phyloP scores from a whole-genome alignment of 441 rosid species.

The Jatropha multifida region DNA sequence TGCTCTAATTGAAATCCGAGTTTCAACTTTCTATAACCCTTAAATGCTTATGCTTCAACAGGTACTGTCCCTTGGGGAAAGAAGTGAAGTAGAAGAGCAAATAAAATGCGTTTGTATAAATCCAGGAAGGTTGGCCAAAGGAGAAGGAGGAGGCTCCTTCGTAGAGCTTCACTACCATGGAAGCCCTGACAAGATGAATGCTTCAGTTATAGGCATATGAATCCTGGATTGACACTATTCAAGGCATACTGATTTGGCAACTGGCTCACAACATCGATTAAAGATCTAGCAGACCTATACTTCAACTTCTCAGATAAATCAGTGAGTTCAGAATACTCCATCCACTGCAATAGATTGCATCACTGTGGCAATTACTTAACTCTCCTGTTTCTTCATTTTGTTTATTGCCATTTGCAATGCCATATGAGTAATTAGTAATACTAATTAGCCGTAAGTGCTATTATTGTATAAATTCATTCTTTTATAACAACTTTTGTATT shows the following conservation, averaged over 20 bases:
- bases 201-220: constrained; percentile 70
- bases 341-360: not conserved
- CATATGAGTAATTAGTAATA: not conserved
- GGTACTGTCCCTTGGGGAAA: constrained; percentile 61
- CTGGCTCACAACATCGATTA: not conserved
- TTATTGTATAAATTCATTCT: not conserved
- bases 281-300: not conserved
- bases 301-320: not conserved
- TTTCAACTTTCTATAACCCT: not conserved
- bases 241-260: constrained; percentile 6
- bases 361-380: not conserved
- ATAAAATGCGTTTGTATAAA: constrained; percentile 76
- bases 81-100: constrained; percentile 55
- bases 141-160: constrained; percentile 94
- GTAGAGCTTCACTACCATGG: constrained; percentile 69
- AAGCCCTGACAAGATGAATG: constrained; percentile 58
- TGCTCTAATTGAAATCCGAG: not conserved
- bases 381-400: not conserved
- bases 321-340: not conserved
- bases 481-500: not conserved
- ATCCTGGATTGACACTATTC: constrained; percentile 10
- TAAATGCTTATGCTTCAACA: constrained; percentile 16
- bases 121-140: constrained; percentile 93
- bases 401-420: not conserved
- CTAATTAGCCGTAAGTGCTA: not conserved